phyloP scores from a whole-genome alignment of 495 filamentous ascomycete species.

The Saxophila tyrrhenica region DNA sequence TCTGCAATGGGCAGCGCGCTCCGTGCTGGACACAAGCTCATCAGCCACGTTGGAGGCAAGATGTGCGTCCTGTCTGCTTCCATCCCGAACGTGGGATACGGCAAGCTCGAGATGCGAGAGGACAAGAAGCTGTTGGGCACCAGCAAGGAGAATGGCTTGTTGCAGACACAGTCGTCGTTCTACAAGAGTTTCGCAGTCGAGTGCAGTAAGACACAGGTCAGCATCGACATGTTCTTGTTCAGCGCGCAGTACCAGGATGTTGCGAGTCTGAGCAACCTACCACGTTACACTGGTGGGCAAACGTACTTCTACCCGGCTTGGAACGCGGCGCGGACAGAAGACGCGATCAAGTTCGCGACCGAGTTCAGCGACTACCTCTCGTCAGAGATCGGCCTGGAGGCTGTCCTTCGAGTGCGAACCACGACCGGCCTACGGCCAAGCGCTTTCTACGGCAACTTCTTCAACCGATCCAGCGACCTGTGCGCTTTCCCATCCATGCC shows the following conservation, averaged over 20 bases:
- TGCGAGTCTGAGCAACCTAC: constrained; percentile 85
- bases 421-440: constrained; percentile 93
- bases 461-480: constrained; percentile 92
- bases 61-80: constrained; percentile 80
- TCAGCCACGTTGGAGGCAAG: constrained; percentile 87
- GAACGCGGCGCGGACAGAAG: constrained; percentile 85
- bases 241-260: constrained; percentile 96
- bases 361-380: constrained; percentile 96
- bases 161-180: constrained; percentile 88
- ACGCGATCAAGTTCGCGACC: constrained; percentile 91
- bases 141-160: constrained; percentile 71
- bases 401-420: constrained; percentile 86
- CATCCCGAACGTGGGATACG: constrained; percentile 80
- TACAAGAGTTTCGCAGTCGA: constrained; percentile 99
- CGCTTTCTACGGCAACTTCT: constrained; percentile 98
- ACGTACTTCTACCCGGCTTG: constrained; percentile 98
- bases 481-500: constrained; percentile 98
- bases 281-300: constrained; percentile 91
- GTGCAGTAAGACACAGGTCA: constrained; percentile 96
- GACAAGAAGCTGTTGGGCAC: constrained; percentile 95
- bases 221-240: constrained; percentile 98
- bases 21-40: constrained; percentile 86
- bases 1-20: constrained; percentile 91
- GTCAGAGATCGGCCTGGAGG: constrained; percentile 89
- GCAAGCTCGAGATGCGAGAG: constrained; percentile 86